phyloP scores from a whole-genome alignment of 352 stramenopile genomes.

The Globisporangium radiosum region DNA sequence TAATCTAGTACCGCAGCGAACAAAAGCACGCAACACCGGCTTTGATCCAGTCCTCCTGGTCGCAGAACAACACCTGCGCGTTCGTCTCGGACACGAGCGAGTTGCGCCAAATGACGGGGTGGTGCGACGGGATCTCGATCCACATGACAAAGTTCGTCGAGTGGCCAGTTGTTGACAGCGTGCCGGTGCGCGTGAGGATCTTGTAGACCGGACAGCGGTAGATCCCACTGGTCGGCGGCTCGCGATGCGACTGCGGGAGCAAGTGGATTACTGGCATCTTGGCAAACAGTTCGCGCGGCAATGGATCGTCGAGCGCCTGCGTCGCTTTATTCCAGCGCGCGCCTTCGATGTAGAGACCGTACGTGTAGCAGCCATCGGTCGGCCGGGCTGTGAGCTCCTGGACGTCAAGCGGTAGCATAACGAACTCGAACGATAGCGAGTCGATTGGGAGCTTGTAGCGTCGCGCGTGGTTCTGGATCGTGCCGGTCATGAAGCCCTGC shows the following conservation, averaged over 20 bases:
- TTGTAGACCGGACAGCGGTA: slow-evolving; percentile 93
- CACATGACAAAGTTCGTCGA: slow-evolving; percentile 95
- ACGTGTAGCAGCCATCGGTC: slow-evolving; percentile 81
- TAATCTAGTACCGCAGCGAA: slow-evolving; percentile 82
- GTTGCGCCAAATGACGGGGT: slow-evolving; percentile 62
- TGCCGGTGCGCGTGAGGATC: slow-evolving; percentile 84
- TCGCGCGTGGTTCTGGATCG: slow-evolving; percentile 90
- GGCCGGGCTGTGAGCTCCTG: slow-evolving; percentile 53
- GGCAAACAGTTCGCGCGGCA: slow-evolving; percentile 87
- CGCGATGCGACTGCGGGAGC: slow-evolving; percentile 60
- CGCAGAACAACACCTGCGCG: slow-evolving; percentile 67
- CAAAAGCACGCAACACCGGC: slow-evolving; percentile 90
- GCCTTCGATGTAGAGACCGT: slow-evolving; percentile 87
- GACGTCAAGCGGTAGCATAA: slow-evolving; percentile 60
- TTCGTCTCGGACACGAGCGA: slow-evolving; percentile 89
- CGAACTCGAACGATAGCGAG: slow-evolving; percentile 86
- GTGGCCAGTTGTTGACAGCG: slow-evolving; percentile 87
- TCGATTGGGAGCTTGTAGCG: slow-evolving; percentile 89
- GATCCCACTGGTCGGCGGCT: slow-evolving; percentile 48
- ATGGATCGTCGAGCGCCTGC: slow-evolving; percentile 63
- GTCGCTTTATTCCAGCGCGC: slow-evolving; percentile 69
- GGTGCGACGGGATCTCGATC: slow-evolving; percentile 88
- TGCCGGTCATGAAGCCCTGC: slow-evolving; percentile 88
- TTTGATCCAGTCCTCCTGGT: slow-evolving; percentile 92
- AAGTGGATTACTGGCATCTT: slow-evolving; percentile 81